Evolutionary conservation across 75 land plant genomes (phyloP).

Genomic region (Cunninghamia lanceolata): DNA sequence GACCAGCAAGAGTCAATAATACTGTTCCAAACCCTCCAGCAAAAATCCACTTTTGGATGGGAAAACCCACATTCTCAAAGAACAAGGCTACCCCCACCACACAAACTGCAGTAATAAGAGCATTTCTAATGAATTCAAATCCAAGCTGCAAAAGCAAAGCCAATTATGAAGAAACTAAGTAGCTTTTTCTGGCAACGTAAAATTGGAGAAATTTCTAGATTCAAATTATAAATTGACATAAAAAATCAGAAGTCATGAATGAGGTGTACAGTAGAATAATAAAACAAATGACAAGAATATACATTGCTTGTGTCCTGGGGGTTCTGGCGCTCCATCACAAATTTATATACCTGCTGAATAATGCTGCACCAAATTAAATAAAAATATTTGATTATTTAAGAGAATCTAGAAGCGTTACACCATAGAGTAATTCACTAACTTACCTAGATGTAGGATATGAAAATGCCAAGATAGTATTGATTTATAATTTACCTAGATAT

Average conservation of each 20-base stretch:
- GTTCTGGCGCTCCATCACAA: conserved; percentile 58
- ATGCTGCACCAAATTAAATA: conserved; percentile 52
- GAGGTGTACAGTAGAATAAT: not conserved
- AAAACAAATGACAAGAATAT: conserved; percentile 13
- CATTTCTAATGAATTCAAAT: conserved; percentile 83
- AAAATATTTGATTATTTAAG: not conserved
- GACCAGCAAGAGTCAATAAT: conserved; percentile 91
- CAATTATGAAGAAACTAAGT: not conserved
- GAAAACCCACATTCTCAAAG: conserved; percentile 94
- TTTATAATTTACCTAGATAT: conserved; percentile 64
- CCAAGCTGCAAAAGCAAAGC: conserved; percentile 63
- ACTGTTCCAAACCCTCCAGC: conserved; percentile 99
- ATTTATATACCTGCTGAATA: conserved; percentile 76
- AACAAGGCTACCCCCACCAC: conserved; percentile 89
- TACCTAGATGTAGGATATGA: not conserved
- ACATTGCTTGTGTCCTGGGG: conserved; percentile 71
- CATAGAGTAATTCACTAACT: not conserved
- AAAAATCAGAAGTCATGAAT: not conserved
- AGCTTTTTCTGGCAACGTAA: not conserved
- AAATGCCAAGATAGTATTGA: conserved; percentile 1
- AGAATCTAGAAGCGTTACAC: not conserved
- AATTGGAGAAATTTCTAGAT: not conserved
- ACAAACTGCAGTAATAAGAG: conserved; percentile 87
- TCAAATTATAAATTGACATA: not conserved
- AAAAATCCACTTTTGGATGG: conserved; percentile 91